Percentiles rank a stretch among this genome's conserved stretches.
These are phyloP conservation scores for Kazachstania bromeliacearum DNA, from an alignment of 805 yeast genomes.

Conservation along the genomic window DNA sequence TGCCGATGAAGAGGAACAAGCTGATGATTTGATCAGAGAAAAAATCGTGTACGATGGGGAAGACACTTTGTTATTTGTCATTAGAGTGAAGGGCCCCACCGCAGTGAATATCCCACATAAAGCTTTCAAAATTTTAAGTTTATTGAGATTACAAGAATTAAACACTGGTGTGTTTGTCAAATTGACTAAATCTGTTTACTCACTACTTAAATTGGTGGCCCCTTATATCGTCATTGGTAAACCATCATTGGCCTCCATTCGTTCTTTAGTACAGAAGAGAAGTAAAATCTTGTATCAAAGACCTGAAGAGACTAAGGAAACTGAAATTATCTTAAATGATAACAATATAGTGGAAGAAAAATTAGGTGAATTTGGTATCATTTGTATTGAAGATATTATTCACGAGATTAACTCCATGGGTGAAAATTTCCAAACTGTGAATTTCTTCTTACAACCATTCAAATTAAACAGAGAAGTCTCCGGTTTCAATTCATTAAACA, in stretches of 20 bases:
- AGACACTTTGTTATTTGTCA: slow-evolving; percentile 50
- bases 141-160: slow-evolving; percentile 49
- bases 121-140: slow-evolving; percentile 47
- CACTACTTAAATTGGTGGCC: slow-evolving; percentile 55
- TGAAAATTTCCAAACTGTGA: slow-evolving; percentile 50
- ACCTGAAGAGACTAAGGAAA: slow-evolving; percentile 24
- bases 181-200: slow-evolving; percentile 47
- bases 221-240: slow-evolving; percentile 68
- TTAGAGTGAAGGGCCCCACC: slow-evolving; percentile 57
- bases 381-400: slow-evolving; percentile 73
- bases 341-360: slow-evolving; percentile 67
- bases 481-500: slow-evolving; percentile 68
- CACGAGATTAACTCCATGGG: slow-evolving; percentile 60
- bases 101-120: slow-evolving; percentile 59
- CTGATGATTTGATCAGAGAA: slow-evolving; percentile 24
- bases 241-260: slow-evolving; percentile 64
- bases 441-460: slow-evolving; percentile 62
- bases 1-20: slow-evolving; percentile 22
- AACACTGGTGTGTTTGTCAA: slow-evolving; percentile 69
- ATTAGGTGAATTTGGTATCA: slow-evolving; percentile 58
- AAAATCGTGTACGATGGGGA: slow-evolving; percentile 32
- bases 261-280: slow-evolving; percentile 70
- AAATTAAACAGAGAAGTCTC: slow-evolving; percentile 56
- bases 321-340: slow-evolving; percentile 51
- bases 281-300: slow-evolving; percentile 41